Evolutionary conservation across 169 alveolate species (phyloP).

Genomic region (Plasmodium inui): DNA sequence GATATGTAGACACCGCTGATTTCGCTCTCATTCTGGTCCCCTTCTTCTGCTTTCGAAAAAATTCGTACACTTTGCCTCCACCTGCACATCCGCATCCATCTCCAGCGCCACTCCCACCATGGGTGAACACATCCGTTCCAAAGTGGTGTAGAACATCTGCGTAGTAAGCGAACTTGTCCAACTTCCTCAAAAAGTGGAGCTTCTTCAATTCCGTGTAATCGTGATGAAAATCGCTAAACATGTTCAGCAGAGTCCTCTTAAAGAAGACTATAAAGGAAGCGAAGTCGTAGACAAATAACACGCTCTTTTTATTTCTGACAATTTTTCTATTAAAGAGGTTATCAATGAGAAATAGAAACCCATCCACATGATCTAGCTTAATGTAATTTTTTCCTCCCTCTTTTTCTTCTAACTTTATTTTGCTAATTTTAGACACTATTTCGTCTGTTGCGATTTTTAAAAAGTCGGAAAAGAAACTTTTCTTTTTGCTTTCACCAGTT

Average conservation of each 20-base stretch:
- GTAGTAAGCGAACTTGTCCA: constrained; percentile 33
- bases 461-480: constrained; percentile 32
- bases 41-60: constrained; percentile 9
- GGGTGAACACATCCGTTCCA: background rate
- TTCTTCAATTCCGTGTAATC: constrained; percentile 30
- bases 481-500: constrained; percentile 20
- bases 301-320: constrained; percentile 37
- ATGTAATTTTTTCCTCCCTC: constrained; percentile 16
- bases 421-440: constrained; percentile 53
- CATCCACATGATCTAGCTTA: constrained; percentile 33
- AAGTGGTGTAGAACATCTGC: background rate
- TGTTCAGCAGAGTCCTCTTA: constrained; percentile 23
- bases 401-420: constrained; percentile 72
- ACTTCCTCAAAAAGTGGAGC: constrained; percentile 16
- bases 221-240: constrained; percentile 47
- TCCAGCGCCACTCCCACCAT: background rate
- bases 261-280: constrained; percentile 23
- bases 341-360: constrained; percentile 45
- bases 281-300: constrained; percentile 23
- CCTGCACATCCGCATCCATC: background rate
- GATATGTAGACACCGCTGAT: background rate
- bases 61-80: constrained; percentile 1
- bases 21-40: background rate
- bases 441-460: constrained; percentile 74
- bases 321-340: constrained; percentile 58